phyloP scores from a whole-genome alignment of 176 grass and related monocot genomes.

The Areca catechu region DNA sequence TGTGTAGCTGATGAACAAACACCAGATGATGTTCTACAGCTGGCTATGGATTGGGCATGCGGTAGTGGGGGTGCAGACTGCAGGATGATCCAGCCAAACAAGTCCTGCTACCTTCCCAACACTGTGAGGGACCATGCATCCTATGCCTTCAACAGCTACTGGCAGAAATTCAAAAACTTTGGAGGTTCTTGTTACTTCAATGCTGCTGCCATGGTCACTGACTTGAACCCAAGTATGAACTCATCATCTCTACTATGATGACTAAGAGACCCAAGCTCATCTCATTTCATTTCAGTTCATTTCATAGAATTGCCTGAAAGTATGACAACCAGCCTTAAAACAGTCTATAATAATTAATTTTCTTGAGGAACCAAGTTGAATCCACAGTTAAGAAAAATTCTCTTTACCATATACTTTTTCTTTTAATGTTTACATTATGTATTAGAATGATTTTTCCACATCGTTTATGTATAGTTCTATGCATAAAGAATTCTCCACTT shows the following conservation, averaged over 20 bases:
- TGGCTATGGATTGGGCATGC: conserved; percentile 36
- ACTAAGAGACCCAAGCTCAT: too few relatives aligned
- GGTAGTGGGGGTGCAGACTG: conserved; percentile 40
- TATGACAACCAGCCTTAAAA: too few relatives aligned
- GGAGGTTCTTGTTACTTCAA: conserved; percentile 54
- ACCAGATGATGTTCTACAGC: conserved; percentile 38
- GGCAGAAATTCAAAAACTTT: conserved; percentile 61
- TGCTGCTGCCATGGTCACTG: conserved; percentile 42
- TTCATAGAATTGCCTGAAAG: too few relatives aligned
- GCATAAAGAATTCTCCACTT: too few relatives aligned
- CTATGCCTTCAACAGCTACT: conserved; percentile 53
- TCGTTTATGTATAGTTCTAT: too few relatives aligned
- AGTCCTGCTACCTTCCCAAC: conserved; percentile 52
- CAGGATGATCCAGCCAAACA: conserved; percentile 37
- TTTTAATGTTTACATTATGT: too few relatives aligned
- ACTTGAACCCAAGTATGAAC: conserved; percentile 46
- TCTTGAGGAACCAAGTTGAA: too few relatives aligned
- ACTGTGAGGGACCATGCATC: conserved; percentile 45
- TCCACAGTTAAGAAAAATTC: too few relatives aligned
- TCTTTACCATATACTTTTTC: too few relatives aligned
- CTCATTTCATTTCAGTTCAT: too few relatives aligned
- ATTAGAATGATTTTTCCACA: too few relatives aligned
- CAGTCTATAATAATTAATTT: too few relatives aligned
- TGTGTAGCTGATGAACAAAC: conserved; percentile 53
- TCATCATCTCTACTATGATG: not conserved